phyloP scores from a whole-genome alignment of 257 asterid species.

The Parsonsia alboflavescens region DNA sequence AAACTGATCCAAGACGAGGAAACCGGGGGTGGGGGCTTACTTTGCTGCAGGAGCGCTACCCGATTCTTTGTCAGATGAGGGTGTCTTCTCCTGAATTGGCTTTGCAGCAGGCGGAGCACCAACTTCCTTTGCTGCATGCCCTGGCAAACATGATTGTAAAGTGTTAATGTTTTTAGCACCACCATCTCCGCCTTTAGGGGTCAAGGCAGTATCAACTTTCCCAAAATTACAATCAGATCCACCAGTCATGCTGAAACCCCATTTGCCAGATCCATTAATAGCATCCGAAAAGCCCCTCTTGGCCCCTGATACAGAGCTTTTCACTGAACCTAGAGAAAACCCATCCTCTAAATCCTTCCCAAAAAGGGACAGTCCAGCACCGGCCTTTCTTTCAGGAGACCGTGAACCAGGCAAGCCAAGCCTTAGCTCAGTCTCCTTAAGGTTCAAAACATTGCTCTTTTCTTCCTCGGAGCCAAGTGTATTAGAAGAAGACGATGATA shows the following conservation, averaged over 20 bases:
- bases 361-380: conserved; percentile 42
- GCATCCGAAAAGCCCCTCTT: conserved; percentile 78
- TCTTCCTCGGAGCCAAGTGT: conserved; percentile 20
- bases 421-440: conserved; percentile 71
- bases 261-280: conserved; percentile 62
- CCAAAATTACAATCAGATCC: conserved; percentile 51
- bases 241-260: conserved; percentile 53
- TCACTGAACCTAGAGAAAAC: conserved; percentile 14
- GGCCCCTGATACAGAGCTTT: conserved; percentile 47
- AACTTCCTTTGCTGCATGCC: conserved; percentile 29
- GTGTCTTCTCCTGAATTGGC: conserved; percentile 43
- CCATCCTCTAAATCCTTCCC: conserved; percentile 57
- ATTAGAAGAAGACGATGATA: conserved; percentile 28
- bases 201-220: conserved; percentile 28
- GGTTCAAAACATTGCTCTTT: conserved; percentile 29
- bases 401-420: conserved; percentile 84
- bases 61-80: conserved; percentile 21
- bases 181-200: conserved; percentile 31
- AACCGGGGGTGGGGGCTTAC: conserved; percentile 22
- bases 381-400: conserved; percentile 42
- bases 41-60: conserved; percentile 58
- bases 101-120: conserved; percentile 22
- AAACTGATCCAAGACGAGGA: not conserved
- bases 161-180: conserved; percentile 16
- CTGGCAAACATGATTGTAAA: conserved; percentile 19